Base-by-base conservation (phyloP, 2,329 filamentous ascomycete genomes). In the Fusarium temperatum region DNA sequence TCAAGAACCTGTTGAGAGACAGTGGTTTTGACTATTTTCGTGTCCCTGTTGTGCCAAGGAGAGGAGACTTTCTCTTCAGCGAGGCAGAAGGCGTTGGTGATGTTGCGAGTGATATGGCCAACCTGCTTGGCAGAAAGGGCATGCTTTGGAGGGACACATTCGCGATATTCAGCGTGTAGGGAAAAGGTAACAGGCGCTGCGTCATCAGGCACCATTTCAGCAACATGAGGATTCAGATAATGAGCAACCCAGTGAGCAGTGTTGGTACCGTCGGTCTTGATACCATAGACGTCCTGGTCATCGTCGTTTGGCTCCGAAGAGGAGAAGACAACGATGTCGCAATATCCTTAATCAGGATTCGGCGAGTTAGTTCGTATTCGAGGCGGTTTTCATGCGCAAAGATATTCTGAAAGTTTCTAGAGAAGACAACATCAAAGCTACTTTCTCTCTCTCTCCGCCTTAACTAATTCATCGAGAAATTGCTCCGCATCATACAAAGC, bases 381-480 rank as follows among this genome's bases (percentile, higher is more conserved):
- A 79, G 81, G 14, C 77, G 62, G 9, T 72, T 63, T 5, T 72
- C 50, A 8, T 91, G 90, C 20, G 91, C 81, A 75, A 89, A 92
- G 17, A 91, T 82, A 10, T 84, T 78, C 72, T 86, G 81, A 63
- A 91, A 85, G 63, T 84, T 82, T 32, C 89, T 84, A 77, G 95
- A 93, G 83, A 94, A 95, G 22, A 90, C 83, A 69, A 95, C 81
- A 70, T 94, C 88, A 75, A 94, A 95, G 64, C 90, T 89, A 80
- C 92, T 94, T 60, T 14, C 18, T 91, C 90, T 56, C 92, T 91
- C 90, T 56, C 92, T 86, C 62, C 87, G 86, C 47, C 85, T 83
- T 22, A 95, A n/a, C n/a, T n/a, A n/a, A 85, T 63, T 89, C 86
- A 47, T 84, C 81, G 3, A 95, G 84, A 72, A 94, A 91, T 13